Percentiles rank a stretch among this genome's conserved stretches.
Evolutionary conservation across 257 asterid genomes (phyloP).

Genomic region (Nemophila menziesii): DNA sequence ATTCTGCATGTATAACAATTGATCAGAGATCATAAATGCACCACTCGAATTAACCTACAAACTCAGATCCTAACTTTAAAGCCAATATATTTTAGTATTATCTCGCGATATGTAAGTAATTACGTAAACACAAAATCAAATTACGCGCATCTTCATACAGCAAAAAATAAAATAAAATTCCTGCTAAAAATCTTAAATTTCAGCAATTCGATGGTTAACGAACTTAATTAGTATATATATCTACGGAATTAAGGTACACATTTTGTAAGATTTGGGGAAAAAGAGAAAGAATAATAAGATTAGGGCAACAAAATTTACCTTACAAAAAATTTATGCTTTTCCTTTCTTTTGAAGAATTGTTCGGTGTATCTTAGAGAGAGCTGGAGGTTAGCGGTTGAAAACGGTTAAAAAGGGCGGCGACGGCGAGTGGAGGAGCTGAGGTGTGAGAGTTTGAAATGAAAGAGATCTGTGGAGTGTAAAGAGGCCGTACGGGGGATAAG

Average conservation of each 20-base stretch:
- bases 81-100: background rate
- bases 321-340: background rate
- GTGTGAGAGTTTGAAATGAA: background rate
- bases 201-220: background rate
- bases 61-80: background rate
- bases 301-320: conserved; percentile 4
- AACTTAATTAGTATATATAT: background rate
- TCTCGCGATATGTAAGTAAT: no score
- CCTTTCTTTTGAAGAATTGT: background rate
- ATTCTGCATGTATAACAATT: background rate
- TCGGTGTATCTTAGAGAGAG: background rate
- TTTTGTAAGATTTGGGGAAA: no score
- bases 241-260: background rate
- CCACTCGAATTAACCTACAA: background rate
- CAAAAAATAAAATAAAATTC: background rate
- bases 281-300: background rate
- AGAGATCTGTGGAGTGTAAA: background rate
- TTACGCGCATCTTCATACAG: background rate
- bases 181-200: background rate
- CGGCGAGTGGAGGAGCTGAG: background rate
- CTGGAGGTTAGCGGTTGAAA: background rate
- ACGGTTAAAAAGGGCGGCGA: background rate
- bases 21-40: background rate
- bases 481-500: background rate
- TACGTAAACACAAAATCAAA: no score